Evolutionary conservation across 148 eudicot genomes (phyloP), one percentile per base, ranked within the genome.

Genomic region (Linanthus parryae): DNA sequence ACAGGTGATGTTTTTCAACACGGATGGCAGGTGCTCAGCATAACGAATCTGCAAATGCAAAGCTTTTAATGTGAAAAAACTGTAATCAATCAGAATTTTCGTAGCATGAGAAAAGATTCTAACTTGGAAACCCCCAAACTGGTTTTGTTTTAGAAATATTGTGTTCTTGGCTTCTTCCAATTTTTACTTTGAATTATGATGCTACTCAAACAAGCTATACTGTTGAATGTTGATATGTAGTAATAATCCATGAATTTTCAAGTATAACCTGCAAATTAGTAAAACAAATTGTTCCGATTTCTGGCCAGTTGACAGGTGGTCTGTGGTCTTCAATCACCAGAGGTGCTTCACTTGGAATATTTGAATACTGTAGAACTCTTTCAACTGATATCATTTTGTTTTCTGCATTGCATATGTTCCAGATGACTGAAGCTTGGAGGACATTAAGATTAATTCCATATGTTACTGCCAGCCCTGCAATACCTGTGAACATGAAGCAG

Each of bases 301-400:
- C 74, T 54, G 99, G 99, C 99, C 99, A 94, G 45, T 82, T 56
- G 19, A 57, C 61, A 30, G 95, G 85, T 41, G 84, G 96, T 63
- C 82, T 78, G 41, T 58, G 44, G 40, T 82, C 78, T 36, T 82
- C 80, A 50, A 82, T 68, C 27, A 76, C 74, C 24, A 82, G 65
- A 52, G 99, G 88, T 24, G 96, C 83, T 67, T 94, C 95, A 67
- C 88, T 84, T 17, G 66, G 71, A 63, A 94, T 69, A 51, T 82
- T 88, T 26, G 96, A 82, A 74, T 94, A 94, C 51, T 94, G 99
- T 59, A 94, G 74, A 71, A 94, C 68, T 20, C 96, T 81, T 78
- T 94, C 99, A 22, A 88, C 99, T 25, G 96, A 94, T 52, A 94
- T 94, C 95, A 94, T 94, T 64, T 94, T 94, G 45, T 88, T 94